A percentile compares a stretch with the other conserved stretches of the same genome.
phyloP scores from a whole-genome alignment of 305 asterid genomes.

The Plantago rigida region DNA sequence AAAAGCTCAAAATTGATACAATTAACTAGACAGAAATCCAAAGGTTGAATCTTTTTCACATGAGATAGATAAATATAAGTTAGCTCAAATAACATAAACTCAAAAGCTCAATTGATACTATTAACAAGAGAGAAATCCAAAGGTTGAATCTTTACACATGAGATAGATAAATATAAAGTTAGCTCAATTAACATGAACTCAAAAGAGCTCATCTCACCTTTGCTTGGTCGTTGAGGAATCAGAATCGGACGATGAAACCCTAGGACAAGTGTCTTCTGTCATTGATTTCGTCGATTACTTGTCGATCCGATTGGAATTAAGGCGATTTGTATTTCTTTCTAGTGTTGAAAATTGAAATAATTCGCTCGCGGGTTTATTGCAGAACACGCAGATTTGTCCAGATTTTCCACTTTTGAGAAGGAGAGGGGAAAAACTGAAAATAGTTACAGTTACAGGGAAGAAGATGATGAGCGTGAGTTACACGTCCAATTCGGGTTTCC shows the following conservation, averaged over 20 bases:
- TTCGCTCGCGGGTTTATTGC: background rate
- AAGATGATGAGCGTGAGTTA: background rate
- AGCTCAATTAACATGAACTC: background rate
- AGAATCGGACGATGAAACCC: constrained; percentile 46
- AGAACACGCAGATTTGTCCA: background rate
- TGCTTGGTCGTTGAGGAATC: constrained; percentile 59
- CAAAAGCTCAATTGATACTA: no score
- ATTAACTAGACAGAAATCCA: no score
- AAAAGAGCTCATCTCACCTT: constrained; percentile 38
- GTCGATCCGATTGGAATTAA: constrained; percentile 10
- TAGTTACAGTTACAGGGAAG: background rate
- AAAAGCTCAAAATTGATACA: no score
- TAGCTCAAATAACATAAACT: background rate
- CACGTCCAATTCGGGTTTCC: no score
- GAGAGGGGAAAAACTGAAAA: no score
- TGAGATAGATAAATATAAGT: background rate
- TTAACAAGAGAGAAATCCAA: no score
- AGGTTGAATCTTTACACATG: background rate
- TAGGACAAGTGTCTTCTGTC: constrained; percentile 42
- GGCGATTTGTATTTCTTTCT: background rate
- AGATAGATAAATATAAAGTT: background rate
- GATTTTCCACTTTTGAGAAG: background rate
- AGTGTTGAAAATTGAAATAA: background rate
- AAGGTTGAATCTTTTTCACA: background rate
- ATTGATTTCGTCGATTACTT: constrained; percentile 26